A percentile compares a stretch with the other conserved stretches of the same genome.
Conservation (phyloP, 2,329 filamentous ascomycete genomes). For the Cryphonectria nitschkei region DNA sequence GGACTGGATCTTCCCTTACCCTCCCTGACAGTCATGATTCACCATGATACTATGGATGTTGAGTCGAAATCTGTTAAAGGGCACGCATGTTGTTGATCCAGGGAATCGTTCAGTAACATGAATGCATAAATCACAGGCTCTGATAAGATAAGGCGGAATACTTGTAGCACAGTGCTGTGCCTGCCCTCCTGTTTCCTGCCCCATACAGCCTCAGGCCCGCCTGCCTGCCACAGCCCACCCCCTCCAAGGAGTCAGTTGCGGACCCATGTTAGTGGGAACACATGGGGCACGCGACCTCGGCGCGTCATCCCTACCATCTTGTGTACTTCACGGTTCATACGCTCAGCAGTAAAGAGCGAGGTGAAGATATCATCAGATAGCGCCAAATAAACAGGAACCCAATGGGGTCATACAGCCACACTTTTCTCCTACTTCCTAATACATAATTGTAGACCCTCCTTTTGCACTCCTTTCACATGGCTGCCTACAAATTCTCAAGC, state of each 20-base stretch:
- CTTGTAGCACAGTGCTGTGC: background rate
- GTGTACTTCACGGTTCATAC: background rate
- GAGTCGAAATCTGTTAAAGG: background rate
- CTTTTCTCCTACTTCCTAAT: background rate
- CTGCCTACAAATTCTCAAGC: slow-evolving; percentile 3
- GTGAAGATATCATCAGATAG: slow-evolving; percentile 16
- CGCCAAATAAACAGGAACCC: background rate
- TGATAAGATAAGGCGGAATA: background rate
- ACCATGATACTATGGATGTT: background rate
- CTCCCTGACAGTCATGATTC: background rate
- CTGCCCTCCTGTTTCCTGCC: background rate
- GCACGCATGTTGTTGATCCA: background rate
- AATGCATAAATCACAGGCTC: background rate
- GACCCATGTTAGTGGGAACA: background rate
- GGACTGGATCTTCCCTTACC: background rate
- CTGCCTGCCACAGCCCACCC: background rate
- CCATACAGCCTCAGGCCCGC: background rate
- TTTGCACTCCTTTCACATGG: slow-evolving; percentile 3
- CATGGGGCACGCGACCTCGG: background rate
- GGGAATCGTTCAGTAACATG: background rate
- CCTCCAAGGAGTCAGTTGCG: background rate
- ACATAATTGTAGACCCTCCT: background rate
- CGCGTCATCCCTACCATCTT: slow-evolving; percentile 17
- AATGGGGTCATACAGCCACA: background rate
- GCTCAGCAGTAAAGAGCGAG: background rate